These are phyloP conservation scores for Fusarium beomiforme DNA, from an alignment of 2,329 filamentous ascomycete species.

Conservation along the genomic window DNA sequence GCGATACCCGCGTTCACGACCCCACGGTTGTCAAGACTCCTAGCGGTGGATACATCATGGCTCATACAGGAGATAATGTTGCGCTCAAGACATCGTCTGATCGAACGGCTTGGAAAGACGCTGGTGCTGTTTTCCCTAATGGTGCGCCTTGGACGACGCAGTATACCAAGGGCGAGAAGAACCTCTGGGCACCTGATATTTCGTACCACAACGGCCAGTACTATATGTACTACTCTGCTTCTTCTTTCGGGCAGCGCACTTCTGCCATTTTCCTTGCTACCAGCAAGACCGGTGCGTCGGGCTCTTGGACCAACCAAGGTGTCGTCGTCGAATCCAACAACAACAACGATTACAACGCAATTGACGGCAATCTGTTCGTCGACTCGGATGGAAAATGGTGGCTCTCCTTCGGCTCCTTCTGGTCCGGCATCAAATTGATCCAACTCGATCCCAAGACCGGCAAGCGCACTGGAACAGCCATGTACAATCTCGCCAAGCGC, in stretches of 20 bases:
- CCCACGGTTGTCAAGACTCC: slow-evolving; percentile 45
- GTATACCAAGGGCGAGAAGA: slow-evolving; percentile 44
- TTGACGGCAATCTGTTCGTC: slow-evolving; percentile 45
- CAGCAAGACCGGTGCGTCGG: slow-evolving; percentile 43
- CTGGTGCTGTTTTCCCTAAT: slow-evolving; percentile 44
- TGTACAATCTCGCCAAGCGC: slow-evolving; percentile 41
- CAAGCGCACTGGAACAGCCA: slow-evolving; percentile 32
- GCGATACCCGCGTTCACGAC: slow-evolving; percentile 43
- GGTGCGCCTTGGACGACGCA: slow-evolving; percentile 46
- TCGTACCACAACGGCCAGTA: slow-evolving; percentile 47
- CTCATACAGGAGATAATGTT: slow-evolving; percentile 43
- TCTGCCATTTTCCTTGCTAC: slow-evolving; percentile 48
- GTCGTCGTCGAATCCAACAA: slow-evolving; percentile 41
- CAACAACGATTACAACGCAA: slow-evolving; percentile 43
- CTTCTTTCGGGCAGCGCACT: slow-evolving; percentile 40
- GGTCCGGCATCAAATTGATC: slow-evolving; percentile 46
- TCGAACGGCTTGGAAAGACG: slow-evolving; percentile 45
- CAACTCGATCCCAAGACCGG: slow-evolving; percentile 41
- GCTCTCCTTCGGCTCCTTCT: slow-evolving; percentile 48
- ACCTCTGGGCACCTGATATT: slow-evolving; percentile 65
- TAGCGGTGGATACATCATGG: slow-evolving; percentile 42
- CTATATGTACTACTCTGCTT: slow-evolving; percentile 49
- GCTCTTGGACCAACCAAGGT: slow-evolving; percentile 45
- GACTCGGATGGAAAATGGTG: slow-evolving; percentile 45
- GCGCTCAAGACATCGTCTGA: slow-evolving; percentile 47